These are phyloP conservation scores for Tillandsia leiboldiana DNA, from an alignment of 176 grass and related monocot species.

Conservation along the genomic window DNA sequence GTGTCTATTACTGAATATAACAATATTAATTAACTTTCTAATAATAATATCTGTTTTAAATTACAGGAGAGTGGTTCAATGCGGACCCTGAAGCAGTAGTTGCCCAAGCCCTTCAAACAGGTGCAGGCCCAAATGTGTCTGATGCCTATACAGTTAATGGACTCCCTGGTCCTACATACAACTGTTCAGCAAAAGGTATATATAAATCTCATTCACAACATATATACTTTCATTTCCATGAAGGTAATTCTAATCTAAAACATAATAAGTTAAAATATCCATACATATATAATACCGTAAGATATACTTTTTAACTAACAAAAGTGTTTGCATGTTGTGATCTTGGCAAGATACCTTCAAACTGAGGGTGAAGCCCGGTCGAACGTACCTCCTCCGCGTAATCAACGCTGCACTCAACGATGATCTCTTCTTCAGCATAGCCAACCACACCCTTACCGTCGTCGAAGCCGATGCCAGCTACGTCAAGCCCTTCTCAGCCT, in stretches of 20 bases:
- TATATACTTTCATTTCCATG: too few relatives aligned
- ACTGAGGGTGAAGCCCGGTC: conserved; percentile 46
- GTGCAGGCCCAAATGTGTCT: conserved; percentile 46
- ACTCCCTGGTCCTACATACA: conserved; percentile 50
- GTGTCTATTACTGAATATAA: too few relatives aligned
- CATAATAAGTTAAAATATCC: background rate
- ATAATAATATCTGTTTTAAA: background rate
- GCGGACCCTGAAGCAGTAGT: conserved; percentile 50
- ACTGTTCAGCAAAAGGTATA: conserved; percentile 54
- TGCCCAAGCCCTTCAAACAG: conserved; percentile 49
- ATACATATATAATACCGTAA: background rate
- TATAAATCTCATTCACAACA: conserved; percentile 1
- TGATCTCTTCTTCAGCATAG: conserved; percentile 77
- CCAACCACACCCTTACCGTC: conserved; percentile 69
- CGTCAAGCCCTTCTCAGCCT: conserved; percentile 43
- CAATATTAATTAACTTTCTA: too few relatives aligned
- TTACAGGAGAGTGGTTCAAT: conserved; percentile 64
- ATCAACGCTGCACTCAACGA: conserved; percentile 80
- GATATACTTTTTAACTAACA: background rate
- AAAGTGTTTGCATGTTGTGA: background rate
- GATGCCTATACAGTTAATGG: conserved; percentile 71
- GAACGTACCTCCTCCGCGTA: conserved; percentile 64
- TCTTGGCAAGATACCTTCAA: conserved; percentile 45
- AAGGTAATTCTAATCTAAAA: background rate
- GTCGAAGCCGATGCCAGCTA: conserved; percentile 69